Percentiles rank a stretch among this genome's conserved stretches.
Conservation (phyloP, 441 rosid species). For the Euphorbia neoarborescens region DNA sequence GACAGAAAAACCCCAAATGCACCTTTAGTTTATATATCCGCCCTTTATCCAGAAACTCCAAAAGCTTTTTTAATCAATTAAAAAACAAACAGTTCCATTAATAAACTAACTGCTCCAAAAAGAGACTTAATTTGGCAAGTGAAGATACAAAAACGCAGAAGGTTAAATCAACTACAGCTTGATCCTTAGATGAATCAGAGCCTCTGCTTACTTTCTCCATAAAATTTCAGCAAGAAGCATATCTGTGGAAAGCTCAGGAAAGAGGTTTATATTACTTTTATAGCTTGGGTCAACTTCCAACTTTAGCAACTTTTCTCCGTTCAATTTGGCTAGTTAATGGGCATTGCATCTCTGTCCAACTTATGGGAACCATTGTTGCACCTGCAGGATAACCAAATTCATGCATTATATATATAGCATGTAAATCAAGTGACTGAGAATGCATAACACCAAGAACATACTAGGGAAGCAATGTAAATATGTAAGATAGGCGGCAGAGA, state of each 20-base stretch:
- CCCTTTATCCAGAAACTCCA: too few species aligned
- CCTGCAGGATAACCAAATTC: conserved; percentile 36
- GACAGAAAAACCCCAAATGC: too few species aligned
- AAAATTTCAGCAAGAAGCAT: not conserved
- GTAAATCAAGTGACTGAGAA: not conserved
- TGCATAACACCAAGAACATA: not conserved
- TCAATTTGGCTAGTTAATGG: conserved; percentile 75
- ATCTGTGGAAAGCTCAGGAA: not conserved
- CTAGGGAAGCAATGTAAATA: not conserved
- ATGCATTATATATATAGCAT: not conserved
- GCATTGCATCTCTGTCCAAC: conserved; percentile 97
- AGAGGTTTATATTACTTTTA: not conserved
- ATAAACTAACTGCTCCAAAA: too few species aligned
- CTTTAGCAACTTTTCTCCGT: conserved; percentile 82
- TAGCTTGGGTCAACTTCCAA: conserved; percentile 31
- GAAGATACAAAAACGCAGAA: not conserved
- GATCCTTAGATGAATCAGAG: not conserved
- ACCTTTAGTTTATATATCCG: too few species aligned
- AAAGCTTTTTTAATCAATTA: too few species aligned
- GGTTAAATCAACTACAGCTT: not conserved
- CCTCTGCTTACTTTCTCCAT: not conserved
- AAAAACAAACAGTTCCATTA: too few species aligned
- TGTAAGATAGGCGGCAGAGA: not conserved
- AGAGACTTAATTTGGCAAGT: too few species aligned
- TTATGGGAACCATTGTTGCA: conserved; percentile 74